Conservation (phyloP, 2,329 filamentous ascomycete species). For the Phyllosticta ampelicida region DNA sequence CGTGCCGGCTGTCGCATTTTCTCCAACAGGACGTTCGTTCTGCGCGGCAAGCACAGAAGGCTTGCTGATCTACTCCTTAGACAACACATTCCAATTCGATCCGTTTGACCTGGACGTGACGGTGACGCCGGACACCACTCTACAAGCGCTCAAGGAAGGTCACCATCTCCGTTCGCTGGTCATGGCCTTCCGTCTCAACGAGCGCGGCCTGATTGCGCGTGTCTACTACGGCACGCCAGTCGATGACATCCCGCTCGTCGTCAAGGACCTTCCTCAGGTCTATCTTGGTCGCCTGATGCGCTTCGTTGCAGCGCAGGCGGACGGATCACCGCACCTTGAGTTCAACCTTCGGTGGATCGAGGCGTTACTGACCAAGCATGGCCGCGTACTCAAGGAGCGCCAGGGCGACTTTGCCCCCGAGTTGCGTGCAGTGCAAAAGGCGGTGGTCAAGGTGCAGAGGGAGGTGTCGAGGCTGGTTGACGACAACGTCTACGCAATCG, state of each 20-base stretch:
- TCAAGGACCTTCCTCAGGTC: slow-evolving; percentile 67
- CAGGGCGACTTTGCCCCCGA: slow-evolving; percentile 72
- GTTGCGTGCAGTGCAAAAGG: slow-evolving; percentile 69
- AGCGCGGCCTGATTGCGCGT: slow-evolving; percentile 65
- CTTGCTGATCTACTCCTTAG: slow-evolving; percentile 83
- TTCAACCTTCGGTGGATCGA: slow-evolving; percentile 93
- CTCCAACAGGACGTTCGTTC: slow-evolving; percentile 79
- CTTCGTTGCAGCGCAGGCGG: slow-evolving; percentile 78
- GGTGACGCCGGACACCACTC: slow-evolving; percentile 66
- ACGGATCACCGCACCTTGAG: slow-evolving; percentile 86
- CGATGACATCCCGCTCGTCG: slow-evolving; percentile 63
- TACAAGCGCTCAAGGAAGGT: slow-evolving; percentile 60
- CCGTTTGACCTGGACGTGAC: slow-evolving; percentile 93
- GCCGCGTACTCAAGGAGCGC: slow-evolving; percentile 73
- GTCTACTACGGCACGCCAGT: slow-evolving; percentile 79
- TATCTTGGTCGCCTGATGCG: slow-evolving; percentile 79
- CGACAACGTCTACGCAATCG: slow-evolving; percentile 79
- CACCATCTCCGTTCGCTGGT: slow-evolving; percentile 87
- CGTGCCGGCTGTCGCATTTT: slow-evolving; percentile 75
- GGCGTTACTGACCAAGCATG: slow-evolving; percentile 67
- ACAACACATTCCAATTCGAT: slow-evolving; percentile 76
- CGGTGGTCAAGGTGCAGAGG: slow-evolving; percentile 66
- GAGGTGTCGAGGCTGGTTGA: slow-evolving; percentile 77
- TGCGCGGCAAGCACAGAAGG: slow-evolving; percentile 94
- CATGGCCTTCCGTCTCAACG: slow-evolving; percentile 95